phyloP scores from a whole-genome alignment of 2,329 filamentous ascomycete species.

The Aureobasidium sp. region DNA sequence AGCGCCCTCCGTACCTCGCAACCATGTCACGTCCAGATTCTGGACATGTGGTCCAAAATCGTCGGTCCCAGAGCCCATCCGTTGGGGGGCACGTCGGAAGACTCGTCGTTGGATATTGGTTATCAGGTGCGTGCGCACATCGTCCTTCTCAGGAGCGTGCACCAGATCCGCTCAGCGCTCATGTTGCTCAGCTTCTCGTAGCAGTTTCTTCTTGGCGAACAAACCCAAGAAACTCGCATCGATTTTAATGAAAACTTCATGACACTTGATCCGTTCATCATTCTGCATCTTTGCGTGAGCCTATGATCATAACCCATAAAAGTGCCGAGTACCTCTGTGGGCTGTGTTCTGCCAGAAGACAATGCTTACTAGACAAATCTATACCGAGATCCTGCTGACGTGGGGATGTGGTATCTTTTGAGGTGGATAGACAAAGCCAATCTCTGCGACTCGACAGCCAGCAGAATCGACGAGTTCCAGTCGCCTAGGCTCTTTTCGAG shows the following conservation, averaged over 20 bases:
- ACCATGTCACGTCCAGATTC: not conserved
- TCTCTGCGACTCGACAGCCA: too few relatives aligned
- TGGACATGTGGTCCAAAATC: not conserved
- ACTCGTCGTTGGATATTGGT: not conserved
- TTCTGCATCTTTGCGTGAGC: not conserved
- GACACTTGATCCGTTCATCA: not conserved
- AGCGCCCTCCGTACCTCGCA: not conserved
- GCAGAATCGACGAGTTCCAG: too few relatives aligned
- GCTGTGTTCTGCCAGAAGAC: not conserved
- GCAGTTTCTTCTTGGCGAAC: not conserved
- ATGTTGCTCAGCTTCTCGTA: not conserved
- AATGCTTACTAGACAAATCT: not conserved
- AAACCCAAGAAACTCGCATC: not conserved
- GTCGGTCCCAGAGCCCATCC: not conserved
- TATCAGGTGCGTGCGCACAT: not conserved
- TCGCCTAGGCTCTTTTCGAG: too few relatives aligned
- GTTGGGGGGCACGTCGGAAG: not conserved
- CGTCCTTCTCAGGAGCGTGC: not conserved
- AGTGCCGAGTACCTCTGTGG: not conserved
- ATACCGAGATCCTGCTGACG: too few relatives aligned
- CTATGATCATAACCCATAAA: not conserved
- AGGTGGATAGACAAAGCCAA: too few relatives aligned
- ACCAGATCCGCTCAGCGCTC: not conserved
- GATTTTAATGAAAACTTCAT: not conserved
- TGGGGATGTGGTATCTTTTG: too few relatives aligned